Evolutionary conservation across 192 early-diverging fungal species (phyloP).

Genomic region (Entomortierella beljakovae): DNA sequence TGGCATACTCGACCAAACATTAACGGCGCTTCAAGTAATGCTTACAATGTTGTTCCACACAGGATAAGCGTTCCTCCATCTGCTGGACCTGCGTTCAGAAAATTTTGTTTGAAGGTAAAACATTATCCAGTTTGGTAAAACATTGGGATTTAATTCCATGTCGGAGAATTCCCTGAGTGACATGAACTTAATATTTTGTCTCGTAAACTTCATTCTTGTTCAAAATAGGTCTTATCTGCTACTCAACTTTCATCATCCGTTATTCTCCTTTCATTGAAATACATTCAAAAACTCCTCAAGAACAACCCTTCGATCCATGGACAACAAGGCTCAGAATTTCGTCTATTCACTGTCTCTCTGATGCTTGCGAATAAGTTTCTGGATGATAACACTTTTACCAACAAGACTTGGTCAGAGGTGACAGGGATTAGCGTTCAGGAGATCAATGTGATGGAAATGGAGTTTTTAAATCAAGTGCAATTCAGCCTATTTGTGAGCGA

Average conservation of each 20-base stretch:
- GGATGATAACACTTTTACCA: conserved; percentile 91
- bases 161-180: not conserved
- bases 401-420: conserved; percentile 89
- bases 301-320: conserved; percentile 67
- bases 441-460: conserved; percentile 88
- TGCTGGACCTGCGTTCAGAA: conserved; percentile 48
- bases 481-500: conserved; percentile 78
- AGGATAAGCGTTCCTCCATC: conserved; percentile 49
- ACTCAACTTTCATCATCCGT: conserved; percentile 72
- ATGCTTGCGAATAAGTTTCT: conserved; percentile 89
- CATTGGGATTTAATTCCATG: not conserved
- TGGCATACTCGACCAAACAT: conserved; percentile 56
- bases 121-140: not conserved
- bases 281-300: conserved; percentile 68
- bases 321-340: conserved; percentile 79
- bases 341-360: conserved; percentile 83
- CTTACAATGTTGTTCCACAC: conserved; percentile 51
- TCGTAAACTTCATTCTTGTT: not conserved
- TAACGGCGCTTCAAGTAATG: conserved; percentile 52
- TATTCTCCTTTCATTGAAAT: conserved; percentile 71
- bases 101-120: conserved; percentile 54
- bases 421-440: conserved; percentile 81
- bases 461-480: conserved; percentile 81
- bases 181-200: not conserved
- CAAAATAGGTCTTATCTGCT: conserved; percentile 61